A percentile compares a stretch with the other conserved stretches of the same genome.
These are phyloP conservation scores for Peribolospora baueri DNA, from an alignment of 768 basidiomycete genomes.

Conservation along the genomic window DNA sequence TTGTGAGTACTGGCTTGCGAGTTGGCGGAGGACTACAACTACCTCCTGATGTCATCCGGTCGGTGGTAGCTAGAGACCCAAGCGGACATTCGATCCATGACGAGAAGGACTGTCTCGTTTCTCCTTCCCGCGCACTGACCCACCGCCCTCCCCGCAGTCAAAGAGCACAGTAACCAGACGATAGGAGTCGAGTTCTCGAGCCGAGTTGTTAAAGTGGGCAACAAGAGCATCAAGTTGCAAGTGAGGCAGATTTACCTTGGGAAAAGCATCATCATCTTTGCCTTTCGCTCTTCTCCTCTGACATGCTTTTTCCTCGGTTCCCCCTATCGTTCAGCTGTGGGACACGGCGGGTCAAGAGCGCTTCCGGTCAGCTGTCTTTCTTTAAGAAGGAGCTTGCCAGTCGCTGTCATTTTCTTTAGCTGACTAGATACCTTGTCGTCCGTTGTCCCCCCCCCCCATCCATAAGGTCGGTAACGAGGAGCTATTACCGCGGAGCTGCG, in stretches of 20 bases:
- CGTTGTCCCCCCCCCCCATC: too few relatives aligned
- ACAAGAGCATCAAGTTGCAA: slow-evolving; percentile 42
- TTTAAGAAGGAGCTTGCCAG: slow-evolving; percentile 1
- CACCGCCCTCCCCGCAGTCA: slow-evolving; percentile 4
- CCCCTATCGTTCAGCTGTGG: slow-evolving; percentile 53
- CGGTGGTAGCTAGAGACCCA: not conserved
- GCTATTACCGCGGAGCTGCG: slow-evolving; percentile 68
- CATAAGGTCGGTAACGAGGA: slow-evolving; percentile 7
- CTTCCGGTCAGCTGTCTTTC: slow-evolving; percentile 31
- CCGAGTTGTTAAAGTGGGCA: slow-evolving; percentile 70
- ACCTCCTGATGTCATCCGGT: too few relatives aligned
- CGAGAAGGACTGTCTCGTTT: not conserved
- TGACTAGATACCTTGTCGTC: too few relatives aligned
- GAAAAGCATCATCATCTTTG: too few relatives aligned
- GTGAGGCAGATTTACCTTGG: not conserved
- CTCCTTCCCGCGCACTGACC: not conserved
- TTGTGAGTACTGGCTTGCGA: slow-evolving; percentile 32
- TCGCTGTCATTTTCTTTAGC: slow-evolving; percentile 3
- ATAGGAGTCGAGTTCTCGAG: slow-evolving; percentile 94
- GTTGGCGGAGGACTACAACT: not conserved
- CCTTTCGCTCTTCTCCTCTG: too few relatives aligned
- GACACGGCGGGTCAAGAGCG: slow-evolving; percentile 93
- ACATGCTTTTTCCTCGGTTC: too few relatives aligned
- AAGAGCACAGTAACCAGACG: slow-evolving; percentile 42
- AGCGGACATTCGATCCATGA: not conserved